A percentile compares a stretch with the other conserved stretches of the same genome.
Evolutionary conservation across 768 basidiomycete species (phyloP).

Genomic region (Lactarius vividus): DNA sequence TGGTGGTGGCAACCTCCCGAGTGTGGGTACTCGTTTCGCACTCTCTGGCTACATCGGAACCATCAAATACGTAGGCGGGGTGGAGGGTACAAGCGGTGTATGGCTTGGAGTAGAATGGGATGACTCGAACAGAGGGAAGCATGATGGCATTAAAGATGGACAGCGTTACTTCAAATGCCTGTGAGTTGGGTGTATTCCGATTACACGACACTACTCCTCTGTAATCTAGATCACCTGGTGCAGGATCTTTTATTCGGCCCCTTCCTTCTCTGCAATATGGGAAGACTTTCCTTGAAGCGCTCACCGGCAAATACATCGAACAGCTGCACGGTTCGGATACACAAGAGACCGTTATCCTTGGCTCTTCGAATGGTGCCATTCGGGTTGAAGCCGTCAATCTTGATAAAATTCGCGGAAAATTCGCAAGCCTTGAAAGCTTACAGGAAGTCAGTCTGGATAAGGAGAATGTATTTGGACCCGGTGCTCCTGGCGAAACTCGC

Average conservation of each 20-base stretch:
- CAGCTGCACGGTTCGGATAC: conserved; percentile 47
- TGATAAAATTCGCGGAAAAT: conserved; percentile 70
- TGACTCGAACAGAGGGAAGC: conserved; percentile 77
- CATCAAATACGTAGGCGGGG: conserved; percentile 62
- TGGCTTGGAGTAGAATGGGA: conserved; percentile 99
- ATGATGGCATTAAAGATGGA: conserved; percentile 79
- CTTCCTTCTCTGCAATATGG: conserved; percentile 59
- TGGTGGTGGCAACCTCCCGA: conserved; percentile 31
- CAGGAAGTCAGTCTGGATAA: conserved; percentile 79
- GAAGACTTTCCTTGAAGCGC: conserved; percentile 68
- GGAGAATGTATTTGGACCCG: conserved; percentile 55
- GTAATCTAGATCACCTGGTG: conserved; percentile 47
- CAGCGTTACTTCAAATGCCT: conserved; percentile 74
- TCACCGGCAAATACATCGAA: conserved; percentile 78
- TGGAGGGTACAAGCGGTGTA: conserved; percentile 57
- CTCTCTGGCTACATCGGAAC: conserved; percentile 60
- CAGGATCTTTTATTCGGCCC: conserved; percentile 82
- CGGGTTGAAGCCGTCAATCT: conserved; percentile 83
- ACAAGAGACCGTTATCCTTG: conserved; percentile 66
- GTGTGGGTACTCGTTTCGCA: conserved; percentile 54
- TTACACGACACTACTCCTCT: conserved; percentile 1
- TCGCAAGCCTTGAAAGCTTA: conserved; percentile 63
- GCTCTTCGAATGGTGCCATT: conserved; percentile 80
- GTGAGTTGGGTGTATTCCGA: conserved; percentile 42
- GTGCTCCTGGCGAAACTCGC: conserved; percentile 48